Evolutionary conservation across 2,329 filamentous ascomycete species (phyloP), one percentile per base, ranked within the genome.

Genomic region (Nigrospora sphaerica): DNA sequence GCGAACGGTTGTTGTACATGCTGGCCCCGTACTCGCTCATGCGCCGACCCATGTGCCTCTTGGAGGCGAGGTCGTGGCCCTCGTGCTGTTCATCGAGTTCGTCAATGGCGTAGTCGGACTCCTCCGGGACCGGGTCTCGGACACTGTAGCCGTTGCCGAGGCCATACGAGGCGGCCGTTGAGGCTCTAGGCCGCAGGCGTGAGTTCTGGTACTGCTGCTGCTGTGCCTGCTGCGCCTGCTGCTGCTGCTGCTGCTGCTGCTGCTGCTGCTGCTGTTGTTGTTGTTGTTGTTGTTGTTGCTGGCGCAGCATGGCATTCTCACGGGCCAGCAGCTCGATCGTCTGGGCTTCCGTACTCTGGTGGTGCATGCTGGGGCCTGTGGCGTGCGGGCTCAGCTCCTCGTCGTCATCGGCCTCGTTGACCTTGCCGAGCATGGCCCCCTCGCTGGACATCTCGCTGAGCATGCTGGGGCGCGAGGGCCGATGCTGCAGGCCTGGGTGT

Each of bases 401-500:
- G 46, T 84, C 80, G 47, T 85, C 81, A 19, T 84, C 81, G 3
- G 83, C 80, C 60, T 87, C 83, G 54, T 86, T 82, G 33, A 89
- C 77, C 56, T 86, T 87, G 33, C 78, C 78, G 13, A 84, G 72
- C 63, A 80, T 76, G 44, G 68, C 73, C 33, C 77, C 77, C 47
- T 83, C 81, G 49, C 70, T 84, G 13, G 79, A 77, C 78, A 85
- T 82, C 58, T 88, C 84, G 52, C 84, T 87, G 31, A 88, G 69
- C 74, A 88, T 83, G 59, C 85, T 88, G 34, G 85, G 84, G 44
- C 85, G 81, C 13, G 90, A 95, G 5, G 88, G 86, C 33, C 89
- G 81, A 61, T 93, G 86, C 56, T 92, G 87, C 32, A 95, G 73
- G 48, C 79, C 83, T 28, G 85, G 77, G 51, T 85, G 81, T 18